phyloP scores from a whole-genome alignment of 169 alveolate species.

The Plasmodium yoelii region DNA sequence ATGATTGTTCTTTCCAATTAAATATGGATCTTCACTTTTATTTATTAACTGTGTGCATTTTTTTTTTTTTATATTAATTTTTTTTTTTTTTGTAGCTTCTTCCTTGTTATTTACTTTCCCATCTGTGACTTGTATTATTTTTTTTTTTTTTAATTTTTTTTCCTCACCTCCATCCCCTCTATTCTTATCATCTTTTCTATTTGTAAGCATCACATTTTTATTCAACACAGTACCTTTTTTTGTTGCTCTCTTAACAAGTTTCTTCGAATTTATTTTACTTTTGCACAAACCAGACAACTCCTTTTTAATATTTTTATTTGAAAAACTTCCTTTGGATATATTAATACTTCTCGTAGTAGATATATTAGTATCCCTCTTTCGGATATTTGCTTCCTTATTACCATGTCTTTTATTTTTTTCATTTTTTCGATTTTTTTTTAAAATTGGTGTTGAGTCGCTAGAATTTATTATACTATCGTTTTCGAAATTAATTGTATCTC shows the following conservation, averaged over 20 bases:
- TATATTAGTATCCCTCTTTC: slow-evolving; percentile 3
- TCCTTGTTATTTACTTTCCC: neutral
- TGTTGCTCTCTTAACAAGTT: neutral
- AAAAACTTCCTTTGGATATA: slow-evolving; percentile 8
- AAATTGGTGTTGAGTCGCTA: slow-evolving; percentile 8
- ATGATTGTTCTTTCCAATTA: neutral
- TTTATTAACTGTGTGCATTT: neutral
- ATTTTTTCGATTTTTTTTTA: slow-evolving; percentile 8
- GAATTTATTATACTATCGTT: slow-evolving; percentile 37
- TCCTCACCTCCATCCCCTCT: neutral
- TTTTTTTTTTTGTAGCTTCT: neutral
- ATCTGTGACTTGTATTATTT: neutral
- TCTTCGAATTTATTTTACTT: neutral
- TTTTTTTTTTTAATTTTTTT: slow-evolving; percentile 5
- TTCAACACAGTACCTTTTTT: neutral
- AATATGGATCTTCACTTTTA: neutral
- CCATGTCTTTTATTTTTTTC: neutral
- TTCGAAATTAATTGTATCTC: slow-evolving; percentile 20
- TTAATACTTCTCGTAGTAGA: slow-evolving; percentile 1
- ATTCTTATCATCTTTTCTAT: neutral
- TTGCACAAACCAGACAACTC: neutral
- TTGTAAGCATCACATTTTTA: neutral
- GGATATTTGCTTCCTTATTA: neutral
- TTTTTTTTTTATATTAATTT: neutral
- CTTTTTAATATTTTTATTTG: slow-evolving; percentile 13